Evolutionary conservation across 2,329 filamentous ascomycete genomes (phyloP).

Genomic region (Magnaporthales sp.): DNA sequence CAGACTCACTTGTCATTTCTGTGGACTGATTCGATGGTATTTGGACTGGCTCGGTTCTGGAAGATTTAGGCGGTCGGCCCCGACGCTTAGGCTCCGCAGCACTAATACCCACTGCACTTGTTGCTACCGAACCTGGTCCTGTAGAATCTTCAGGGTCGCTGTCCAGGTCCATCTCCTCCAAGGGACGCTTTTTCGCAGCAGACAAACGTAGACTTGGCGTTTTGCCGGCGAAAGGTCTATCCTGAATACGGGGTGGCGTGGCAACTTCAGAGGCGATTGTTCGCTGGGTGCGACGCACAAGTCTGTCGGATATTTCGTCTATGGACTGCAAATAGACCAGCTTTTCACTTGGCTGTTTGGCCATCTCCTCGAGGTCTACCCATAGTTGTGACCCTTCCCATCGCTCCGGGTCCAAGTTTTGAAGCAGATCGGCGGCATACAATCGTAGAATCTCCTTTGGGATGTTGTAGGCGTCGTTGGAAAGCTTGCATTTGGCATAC

Average conservation of each 20-base stretch:
- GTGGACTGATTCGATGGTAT: not conserved
- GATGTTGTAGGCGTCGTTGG: conserved; percentile 19
- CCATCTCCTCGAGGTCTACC: conserved; percentile 22
- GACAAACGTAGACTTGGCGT: conserved; percentile 34
- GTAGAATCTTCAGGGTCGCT: conserved; percentile 26
- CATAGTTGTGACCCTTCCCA: conserved; percentile 24
- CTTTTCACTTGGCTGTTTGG: conserved; percentile 18
- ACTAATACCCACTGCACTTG: not conserved
- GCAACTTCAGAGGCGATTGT: not conserved
- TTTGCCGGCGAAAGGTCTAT: conserved; percentile 26
- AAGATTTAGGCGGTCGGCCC: conserved; percentile 6
- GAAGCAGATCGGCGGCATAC: conserved; percentile 30
- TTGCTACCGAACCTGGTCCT: conserved; percentile 7
- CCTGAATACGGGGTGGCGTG: not conserved
- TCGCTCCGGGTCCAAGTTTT: conserved; percentile 20
- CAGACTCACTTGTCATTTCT: not conserved
- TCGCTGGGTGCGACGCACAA: conserved; percentile 14
- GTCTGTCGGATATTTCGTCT: conserved; percentile 14
- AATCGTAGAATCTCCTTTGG: conserved; percentile 34
- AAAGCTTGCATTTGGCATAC: conserved; percentile 30
- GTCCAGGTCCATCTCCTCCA: conserved; percentile 24
- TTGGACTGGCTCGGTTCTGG: not conserved
- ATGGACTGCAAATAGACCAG: not conserved
- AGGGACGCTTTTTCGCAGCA: conserved; percentile 34
- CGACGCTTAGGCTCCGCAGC: not conserved